Evolutionary conservation across 176 grass and related monocot genomes (phyloP), one percentile per base, ranked within the genome.

Genomic region (Lolium rigidum): DNA sequence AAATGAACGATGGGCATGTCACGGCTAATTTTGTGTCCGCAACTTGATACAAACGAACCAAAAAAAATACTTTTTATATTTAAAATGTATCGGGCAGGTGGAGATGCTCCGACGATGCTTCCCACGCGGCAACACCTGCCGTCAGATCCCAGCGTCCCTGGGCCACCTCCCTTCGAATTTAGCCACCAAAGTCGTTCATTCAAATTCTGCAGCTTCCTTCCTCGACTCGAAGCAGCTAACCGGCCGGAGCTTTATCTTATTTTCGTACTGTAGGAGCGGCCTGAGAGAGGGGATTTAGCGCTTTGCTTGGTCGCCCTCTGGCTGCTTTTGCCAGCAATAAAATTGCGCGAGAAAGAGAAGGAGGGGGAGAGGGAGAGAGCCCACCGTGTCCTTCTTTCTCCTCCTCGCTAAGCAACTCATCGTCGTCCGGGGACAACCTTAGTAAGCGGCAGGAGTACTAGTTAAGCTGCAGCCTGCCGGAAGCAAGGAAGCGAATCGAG

Each of bases 351-450:
- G 54, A 60, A 13, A 84, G 78, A 18, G 51, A 35, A 35, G 31
- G 31, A 74, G 56, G n/a, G 15, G 13, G 46, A n/a, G 24, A n/a
- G 14, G 10, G 78, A 18, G 57, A 28, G 73, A 76, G 48, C 60
- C 37, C 68, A 48, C 44, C 70, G 71, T 21, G 7, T 18, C n/a
- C 51, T 84, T 7, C 28, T 37, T 77, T 87, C 77, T 88, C 86
- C 59, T 86, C 82, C 89, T 85, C 86, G 86, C 85, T 91, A 91
- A 91, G 86, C 70, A 81, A 90, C 78, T 66, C 70, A 3, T 35
- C 9, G 21, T 71, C 68, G 43, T 17, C 67, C 41, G 9, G 4
- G 3, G 16, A 17, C 41, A 43, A 43, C 41, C 41, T 43, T 43
- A 39, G 18, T 10, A 39, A 41, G 66, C 66, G 10, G 39, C 4